These are phyloP conservation scores for Antarctomyces pellizariae DNA, from an alignment of 495 filamentous ascomycete genomes.

Conservation along the genomic window DNA sequence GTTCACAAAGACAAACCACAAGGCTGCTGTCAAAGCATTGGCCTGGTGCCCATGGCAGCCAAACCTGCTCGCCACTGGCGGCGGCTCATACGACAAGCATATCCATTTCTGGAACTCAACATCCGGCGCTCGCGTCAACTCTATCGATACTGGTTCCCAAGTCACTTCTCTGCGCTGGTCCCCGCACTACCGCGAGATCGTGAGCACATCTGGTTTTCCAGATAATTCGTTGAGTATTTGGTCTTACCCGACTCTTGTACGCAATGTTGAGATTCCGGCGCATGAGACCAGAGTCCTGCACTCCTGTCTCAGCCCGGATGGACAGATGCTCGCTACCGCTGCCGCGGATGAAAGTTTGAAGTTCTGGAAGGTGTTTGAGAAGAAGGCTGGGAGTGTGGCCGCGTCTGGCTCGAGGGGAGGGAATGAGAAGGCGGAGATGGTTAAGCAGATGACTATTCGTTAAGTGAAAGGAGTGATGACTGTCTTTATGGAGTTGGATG, in stretches of 20 bases:
- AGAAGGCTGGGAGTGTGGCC: slow-evolving; percentile 57
- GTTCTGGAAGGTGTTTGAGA: slow-evolving; percentile 99
- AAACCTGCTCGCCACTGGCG: slow-evolving; percentile 88
- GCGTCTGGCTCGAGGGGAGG: slow-evolving; percentile 27
- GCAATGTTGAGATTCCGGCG: slow-evolving; percentile 96
- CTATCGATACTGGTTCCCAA: slow-evolving; percentile 93
- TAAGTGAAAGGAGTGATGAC: no score
- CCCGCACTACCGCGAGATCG: slow-evolving; percentile 90
- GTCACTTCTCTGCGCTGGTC: slow-evolving; percentile 91
- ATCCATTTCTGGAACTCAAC: slow-evolving; percentile 99
- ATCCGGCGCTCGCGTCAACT: slow-evolving; percentile 89
- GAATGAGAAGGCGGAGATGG: slow-evolving; percentile 44
- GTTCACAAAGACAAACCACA: slow-evolving; percentile 98
- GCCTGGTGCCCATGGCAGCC: slow-evolving; percentile 98
- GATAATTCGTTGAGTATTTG: slow-evolving; percentile 97
- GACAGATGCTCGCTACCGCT: slow-evolving; percentile 89
- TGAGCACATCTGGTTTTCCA: slow-evolving; percentile 91
- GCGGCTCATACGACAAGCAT: slow-evolving; percentile 86
- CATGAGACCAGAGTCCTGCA: slow-evolving; percentile 93
- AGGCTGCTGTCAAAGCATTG: slow-evolving; percentile 90
- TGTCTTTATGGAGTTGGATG: no score
- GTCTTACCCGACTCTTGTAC: slow-evolving; percentile 90
- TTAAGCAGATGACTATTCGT: slow-evolving; percentile 94
- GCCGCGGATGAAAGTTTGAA: slow-evolving; percentile 92
- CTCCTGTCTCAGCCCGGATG: slow-evolving; percentile 84